Evolutionary conservation across 106 monocot species (phyloP).

Genomic region (Acorus gramineus): DNA sequence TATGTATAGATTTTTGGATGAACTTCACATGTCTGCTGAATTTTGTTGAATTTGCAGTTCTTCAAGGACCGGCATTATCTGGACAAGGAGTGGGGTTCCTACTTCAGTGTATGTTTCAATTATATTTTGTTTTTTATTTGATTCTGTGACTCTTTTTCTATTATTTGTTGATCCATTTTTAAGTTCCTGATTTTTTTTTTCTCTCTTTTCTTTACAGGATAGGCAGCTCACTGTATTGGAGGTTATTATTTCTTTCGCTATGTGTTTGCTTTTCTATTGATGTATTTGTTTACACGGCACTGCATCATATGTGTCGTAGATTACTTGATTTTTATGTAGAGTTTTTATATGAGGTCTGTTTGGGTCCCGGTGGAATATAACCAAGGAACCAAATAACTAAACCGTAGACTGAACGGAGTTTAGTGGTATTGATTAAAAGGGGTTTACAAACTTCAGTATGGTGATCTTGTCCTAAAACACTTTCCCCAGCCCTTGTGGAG

Average conservation of each 20-base stretch:
- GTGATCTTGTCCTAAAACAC: no score
- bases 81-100: conserved; percentile 90
- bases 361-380: no score
- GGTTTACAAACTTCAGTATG: no score
- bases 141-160: not conserved
- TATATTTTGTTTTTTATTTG: not conserved
- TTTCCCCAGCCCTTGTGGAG: no score
- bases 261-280: not conserved
- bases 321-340: no score
- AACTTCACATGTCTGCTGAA: not conserved
- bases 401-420: no score
- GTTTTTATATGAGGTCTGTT: no score
- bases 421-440: no score
- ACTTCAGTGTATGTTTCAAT: conserved; percentile 45
- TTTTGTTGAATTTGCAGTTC: conserved; percentile 38
- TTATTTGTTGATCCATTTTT: not conserved
- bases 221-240: conserved; percentile 61
- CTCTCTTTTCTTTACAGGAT: conserved; percentile 12
- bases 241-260: conserved; percentile 24
- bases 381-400: no score
- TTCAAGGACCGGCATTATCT: conserved; percentile 97
- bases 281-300: not conserved
- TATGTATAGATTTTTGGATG: not conserved
- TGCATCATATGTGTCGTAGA: not conserved
- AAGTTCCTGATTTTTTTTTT: not conserved